These are phyloP conservation scores for Pythium chondricola DNA, from an alignment of 352 stramenopile species.

Conservation along the genomic window DNA sequence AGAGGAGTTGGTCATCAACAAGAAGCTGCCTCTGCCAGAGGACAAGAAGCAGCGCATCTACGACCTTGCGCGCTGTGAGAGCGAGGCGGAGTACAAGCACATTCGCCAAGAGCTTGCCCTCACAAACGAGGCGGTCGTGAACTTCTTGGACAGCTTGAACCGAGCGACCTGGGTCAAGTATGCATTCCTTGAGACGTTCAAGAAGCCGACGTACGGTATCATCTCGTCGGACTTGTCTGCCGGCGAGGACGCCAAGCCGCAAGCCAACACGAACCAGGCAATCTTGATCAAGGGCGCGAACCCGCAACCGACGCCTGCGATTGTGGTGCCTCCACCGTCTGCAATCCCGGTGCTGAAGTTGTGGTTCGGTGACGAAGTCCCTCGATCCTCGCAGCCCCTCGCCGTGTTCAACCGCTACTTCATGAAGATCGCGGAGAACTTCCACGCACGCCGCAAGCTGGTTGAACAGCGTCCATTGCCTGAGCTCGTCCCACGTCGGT, in stretches of 20 bases:
- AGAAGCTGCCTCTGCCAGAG: conserved; percentile 52
- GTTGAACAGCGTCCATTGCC: conserved; percentile 45
- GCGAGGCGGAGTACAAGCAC: conserved; percentile 60
- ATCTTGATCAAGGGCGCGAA: neutral
- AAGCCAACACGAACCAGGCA: neutral
- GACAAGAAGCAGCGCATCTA: conserved; percentile 71
- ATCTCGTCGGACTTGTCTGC: conserved; percentile 50
- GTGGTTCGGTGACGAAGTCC: conserved; percentile 59
- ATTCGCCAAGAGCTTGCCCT: conserved; percentile 42
- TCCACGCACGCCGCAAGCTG: conserved; percentile 49
- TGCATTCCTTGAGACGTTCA: conserved; percentile 59
- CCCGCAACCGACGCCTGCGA: neutral
- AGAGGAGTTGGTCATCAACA: conserved; percentile 50
- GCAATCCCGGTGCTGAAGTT: conserved; percentile 17
- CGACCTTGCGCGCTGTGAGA: conserved; percentile 60
- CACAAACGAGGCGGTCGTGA: conserved; percentile 44
- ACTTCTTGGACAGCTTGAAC: conserved; percentile 52
- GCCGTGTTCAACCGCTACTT: conserved; percentile 65
- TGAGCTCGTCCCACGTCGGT: conserved; percentile 57
- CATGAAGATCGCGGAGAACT: conserved; percentile 66
- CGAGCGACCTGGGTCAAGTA: conserved; percentile 72
- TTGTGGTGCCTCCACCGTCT: conserved; percentile 2
- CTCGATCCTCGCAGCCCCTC: conserved; percentile 60
- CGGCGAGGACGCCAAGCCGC: conserved; percentile 13
- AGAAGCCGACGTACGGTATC: conserved; percentile 65